Conservation (phyloP, 371 early-diverging fungal genomes). For the Zopfochytrium polystomum region DNA sequence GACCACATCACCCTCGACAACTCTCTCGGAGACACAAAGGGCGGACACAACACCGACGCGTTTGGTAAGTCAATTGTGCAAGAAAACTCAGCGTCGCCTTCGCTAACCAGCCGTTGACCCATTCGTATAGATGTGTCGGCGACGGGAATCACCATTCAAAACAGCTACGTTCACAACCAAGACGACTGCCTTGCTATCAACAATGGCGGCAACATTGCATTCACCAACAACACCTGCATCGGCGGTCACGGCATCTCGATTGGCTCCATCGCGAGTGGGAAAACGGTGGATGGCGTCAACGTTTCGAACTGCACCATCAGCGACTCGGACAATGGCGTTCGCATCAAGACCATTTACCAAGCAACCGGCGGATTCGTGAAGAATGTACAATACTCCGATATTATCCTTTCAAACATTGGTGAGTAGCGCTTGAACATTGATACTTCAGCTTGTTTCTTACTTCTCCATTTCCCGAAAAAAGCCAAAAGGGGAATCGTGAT, state of each 20-base stretch:
- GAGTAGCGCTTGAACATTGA: too few relatives aligned
- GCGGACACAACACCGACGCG: constrained; percentile 40
- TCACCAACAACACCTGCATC: constrained; percentile 32
- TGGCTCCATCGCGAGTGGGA: constrained; percentile 31
- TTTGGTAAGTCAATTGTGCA: too few relatives aligned
- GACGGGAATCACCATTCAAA: constrained; percentile 28
- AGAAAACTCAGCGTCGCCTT: too few relatives aligned
- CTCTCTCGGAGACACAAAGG: constrained; percentile 32
- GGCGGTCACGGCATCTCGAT: constrained; percentile 43
- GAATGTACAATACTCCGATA: constrained; percentile 34
- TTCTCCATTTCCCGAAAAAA: too few relatives aligned
- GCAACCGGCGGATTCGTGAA: constrained; percentile 31
- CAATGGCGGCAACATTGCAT: constrained; percentile 34
- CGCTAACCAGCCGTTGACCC: too few relatives aligned
- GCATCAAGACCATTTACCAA: constrained; percentile 31
- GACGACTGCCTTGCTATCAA: too few relatives aligned
- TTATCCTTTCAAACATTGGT: constrained; percentile 26
- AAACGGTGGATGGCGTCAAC: constrained; percentile 6
- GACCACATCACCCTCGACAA: constrained; percentile 32
- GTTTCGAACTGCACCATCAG: constrained; percentile 28
- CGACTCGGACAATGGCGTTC: too few relatives aligned
- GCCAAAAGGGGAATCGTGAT: constrained; percentile 34
- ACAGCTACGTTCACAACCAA: constrained; percentile 39
- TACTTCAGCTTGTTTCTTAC: too few relatives aligned
- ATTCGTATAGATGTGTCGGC: constrained; percentile 35